A percentile compares a stretch with the other conserved stretches of the same genome.
phyloP scores from a whole-genome alignment of 73 alveolate species.

The Paramecium caudatum region DNA sequence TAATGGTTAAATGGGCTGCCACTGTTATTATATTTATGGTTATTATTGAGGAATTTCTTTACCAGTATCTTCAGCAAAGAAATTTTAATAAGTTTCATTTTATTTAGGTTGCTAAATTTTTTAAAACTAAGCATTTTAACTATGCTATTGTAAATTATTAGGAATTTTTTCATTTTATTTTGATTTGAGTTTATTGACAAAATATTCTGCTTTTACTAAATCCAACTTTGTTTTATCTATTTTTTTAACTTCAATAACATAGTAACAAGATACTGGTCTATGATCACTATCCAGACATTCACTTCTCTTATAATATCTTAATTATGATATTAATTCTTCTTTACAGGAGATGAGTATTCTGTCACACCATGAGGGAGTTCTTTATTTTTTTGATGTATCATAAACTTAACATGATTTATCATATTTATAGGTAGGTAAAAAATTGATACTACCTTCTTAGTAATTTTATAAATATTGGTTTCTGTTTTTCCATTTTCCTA shows the following conservation, averaged over 20 bases:
- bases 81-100: neutral
- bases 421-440: constrained; percentile 95
- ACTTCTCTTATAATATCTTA: constrained; percentile 84
- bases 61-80: neutral
- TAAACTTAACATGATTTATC: constrained; percentile 76
- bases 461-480: constrained; percentile 82
- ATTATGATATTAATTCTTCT: constrained; percentile 82
- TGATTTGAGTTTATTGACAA: constrained; percentile 11
- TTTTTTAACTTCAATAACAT: constrained; percentile 78
- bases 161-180: neutral
- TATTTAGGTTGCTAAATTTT: neutral
- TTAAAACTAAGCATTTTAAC: neutral
- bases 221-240: constrained; percentile 30
- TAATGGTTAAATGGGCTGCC: neutral
- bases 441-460: constrained; percentile 90
- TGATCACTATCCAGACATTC: constrained; percentile 93
- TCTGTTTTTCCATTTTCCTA: constrained; percentile 79
- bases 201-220: constrained; percentile 5
- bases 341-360: constrained; percentile 84
- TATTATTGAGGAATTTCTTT: neutral
- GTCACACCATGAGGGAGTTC: constrained; percentile 97
- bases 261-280: constrained; percentile 88
- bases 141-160: neutral
- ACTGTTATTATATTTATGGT: too few species aligned
- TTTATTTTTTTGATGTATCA: constrained; percentile 85